Base-by-base conservation (phyloP, 1,139 yeast genomes). In the Blastobotrys arbuscula region DNA sequence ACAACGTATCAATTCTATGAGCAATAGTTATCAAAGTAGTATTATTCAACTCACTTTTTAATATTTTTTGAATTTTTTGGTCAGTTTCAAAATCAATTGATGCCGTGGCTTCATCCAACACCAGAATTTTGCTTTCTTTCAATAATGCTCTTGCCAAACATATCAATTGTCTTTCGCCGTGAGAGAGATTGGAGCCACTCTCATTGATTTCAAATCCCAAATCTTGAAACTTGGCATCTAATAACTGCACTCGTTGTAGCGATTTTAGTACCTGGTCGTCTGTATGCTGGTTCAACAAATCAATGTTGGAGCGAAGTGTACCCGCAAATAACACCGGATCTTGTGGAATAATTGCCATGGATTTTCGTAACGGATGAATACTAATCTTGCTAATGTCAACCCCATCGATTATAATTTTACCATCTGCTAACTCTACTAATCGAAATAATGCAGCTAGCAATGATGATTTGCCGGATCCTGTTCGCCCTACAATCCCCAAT, bases 271-370 rank as follows among this genome's bases (percentile, higher is more conserved):
- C 71, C 39, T 68, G 72, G 2, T 66, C 70, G 57, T 82, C 88
- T 1, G 70, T 53, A 52, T 73, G 66, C 41, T 69, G 67, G 20
- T 70, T 69, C 57, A 82, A 81, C 3, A 89, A 89, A 64, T 82
- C 89, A 61, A 82, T 66, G 57, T 82, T 82, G 57, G 74, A 72
- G 53, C 87, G 69, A 38, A 82, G 73, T 0, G 83, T 71, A 12
- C 88, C 89, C 79, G 44, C 94, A 81, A 39, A 90, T 75, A 90
- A 88, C 85, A 65, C 86, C 94, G 40, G 95, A 81, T 83, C 89
- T 62, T 82, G 89, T n/a, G 89, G 89, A 56, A 82, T 82, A 51
- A 83, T 82, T 1, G 86, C 74, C 24, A 83, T 66, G 56, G 74
- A 73, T 8, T 78, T 70, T 54, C 88, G 70, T 57, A 82, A 68